Percentiles rank a stretch among this genome's conserved stretches.
Conservation (phyloP, 78 protist genomes). For the Cavenderia fasciculata region DNA sequence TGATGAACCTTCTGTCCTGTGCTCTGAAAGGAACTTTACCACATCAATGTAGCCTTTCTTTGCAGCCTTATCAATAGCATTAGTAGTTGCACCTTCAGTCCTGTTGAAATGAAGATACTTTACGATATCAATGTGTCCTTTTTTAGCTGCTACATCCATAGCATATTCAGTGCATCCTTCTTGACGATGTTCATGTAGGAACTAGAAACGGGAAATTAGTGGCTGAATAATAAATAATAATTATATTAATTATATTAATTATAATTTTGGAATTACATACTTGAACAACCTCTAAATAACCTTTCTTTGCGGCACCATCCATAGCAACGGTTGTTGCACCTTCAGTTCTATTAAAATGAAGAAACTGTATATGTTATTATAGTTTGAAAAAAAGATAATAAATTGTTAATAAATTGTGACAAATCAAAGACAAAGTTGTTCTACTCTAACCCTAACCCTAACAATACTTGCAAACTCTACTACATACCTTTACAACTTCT, state of each 20-base stretch:
- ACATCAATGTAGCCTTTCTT: background rate
- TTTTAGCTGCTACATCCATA: slow-evolving; percentile 1
- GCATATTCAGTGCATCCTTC: slow-evolving; percentile 29
- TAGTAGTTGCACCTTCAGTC: background rate
- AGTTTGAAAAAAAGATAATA: too few species aligned
- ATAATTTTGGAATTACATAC: too few species aligned
- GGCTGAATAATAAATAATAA: too few species aligned
- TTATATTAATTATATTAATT: too few species aligned
- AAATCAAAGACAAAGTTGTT: too few species aligned
- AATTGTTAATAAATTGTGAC: too few species aligned
- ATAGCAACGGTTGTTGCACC: background rate
- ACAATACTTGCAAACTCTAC: too few species aligned
- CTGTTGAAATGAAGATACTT: background rate
- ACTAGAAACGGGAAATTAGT: too few species aligned
- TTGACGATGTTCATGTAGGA: background rate
- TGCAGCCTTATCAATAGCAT: background rate
- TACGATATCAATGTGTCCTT: background rate
- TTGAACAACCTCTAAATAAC: background rate
- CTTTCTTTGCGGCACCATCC: background rate
- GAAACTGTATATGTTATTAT: background rate
- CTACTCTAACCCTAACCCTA: too few species aligned
- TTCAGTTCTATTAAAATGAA: background rate
- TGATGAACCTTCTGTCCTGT: background rate
- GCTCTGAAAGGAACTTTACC: background rate
- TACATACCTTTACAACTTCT: too few species aligned